Base-by-base conservation (phyloP, 805 yeast genomes). In the Metschnikowia reukaufii region DNA sequence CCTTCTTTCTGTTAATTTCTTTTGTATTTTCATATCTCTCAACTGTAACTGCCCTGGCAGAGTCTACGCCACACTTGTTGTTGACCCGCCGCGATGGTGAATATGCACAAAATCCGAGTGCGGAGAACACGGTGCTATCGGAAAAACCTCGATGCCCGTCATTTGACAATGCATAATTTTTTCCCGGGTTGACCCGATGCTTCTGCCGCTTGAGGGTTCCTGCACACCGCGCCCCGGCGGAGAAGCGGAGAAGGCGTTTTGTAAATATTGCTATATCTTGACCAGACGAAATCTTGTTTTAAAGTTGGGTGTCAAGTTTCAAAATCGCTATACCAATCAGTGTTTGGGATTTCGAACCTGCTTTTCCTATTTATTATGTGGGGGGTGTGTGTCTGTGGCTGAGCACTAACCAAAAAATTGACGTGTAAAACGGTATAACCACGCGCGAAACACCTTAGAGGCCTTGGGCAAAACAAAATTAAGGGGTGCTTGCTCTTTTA, bases 171-270 rank as follows among this genome's bases (percentile, higher is more conserved):
- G 40, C 45, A 36, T 18, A 13, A 20, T 6, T 25, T 36, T 21
- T 6, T 31, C 45, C 45, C 45, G 45, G 13, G 8, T 42, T 42
- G 15, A 13, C 45, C 45, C 45, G 45, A 34, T 18, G 45, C 39
- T 42, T 35, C 45, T 20, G 45, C 45, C 45, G 39, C 45, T 13
- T 30, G 16, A 2, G 9, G n/a, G n/a, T 17, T 42, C 45, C 45
- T 42, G 45, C 45, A 42, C 36, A 17, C 18, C 23, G 36, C 17
- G 16, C 12, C 19, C n/a, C 12, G 31, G 17, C 30, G 13, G 21
- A 16, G 17, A 21, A 36, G 39, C 27, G 20, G 39, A 20, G 39
- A 21, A 36, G 19, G 15, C 6, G 18, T 19, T 21, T 15, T n/a
- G 34, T 15, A 31, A 31, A 12, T 25, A 12, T 25, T 25, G 12